Evolutionary conservation across 768 basidiomycete genomes (phyloP), one percentile per base, ranked within the genome.

Genomic region (Gloeopeniophorella convolvens): DNA sequence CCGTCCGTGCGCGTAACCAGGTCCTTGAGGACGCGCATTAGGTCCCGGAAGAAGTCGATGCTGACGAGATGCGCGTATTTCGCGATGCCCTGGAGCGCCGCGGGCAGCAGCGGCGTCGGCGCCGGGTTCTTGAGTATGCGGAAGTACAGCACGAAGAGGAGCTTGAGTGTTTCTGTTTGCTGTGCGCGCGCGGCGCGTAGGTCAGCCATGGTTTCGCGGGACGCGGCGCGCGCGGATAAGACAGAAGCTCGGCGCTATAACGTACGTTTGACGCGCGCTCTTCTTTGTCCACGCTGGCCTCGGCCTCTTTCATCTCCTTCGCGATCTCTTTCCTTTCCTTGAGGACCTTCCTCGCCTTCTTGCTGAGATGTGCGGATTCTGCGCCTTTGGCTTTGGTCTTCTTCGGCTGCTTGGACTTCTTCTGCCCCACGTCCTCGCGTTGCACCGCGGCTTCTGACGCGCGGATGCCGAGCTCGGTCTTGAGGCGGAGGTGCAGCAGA

Each of bases 131-230:
- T 99, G 58, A 99, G 74, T 59, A 98, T 87, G 55, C 87, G 84
- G 70, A 99, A 98, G 71, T 99, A 99, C 40, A 99, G 74, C 15
- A 92, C 91, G 66, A 99, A 99, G 40, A 98, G 76, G 56, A 97
- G 82, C 66, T 99, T 98, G 59, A 99, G 76, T 43, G 95, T 97
- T 72, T 99, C 96, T 16, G 94, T 98, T 75, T 96, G 94, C 93
- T 96, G 60, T 44, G n/a, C n/a, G n/a, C n/a, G n/a, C n/a, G 60
- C 50, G 20, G 61, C 64, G 48, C 56, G 54, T 50, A 21, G 46
- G 13, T 11, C 23, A 12, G 12, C 32, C 56, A 16, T 36, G 41
- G 26, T 51, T 21, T 41, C 30, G 56, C 18, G 27, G 32, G 42
- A 36, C 24, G 27, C 39, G 42, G 49, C 28, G 33, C 9, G 32